phyloP scores from a whole-genome alignment of 1,139 yeast species.

The Scheffersomyces segobiensis region DNA sequence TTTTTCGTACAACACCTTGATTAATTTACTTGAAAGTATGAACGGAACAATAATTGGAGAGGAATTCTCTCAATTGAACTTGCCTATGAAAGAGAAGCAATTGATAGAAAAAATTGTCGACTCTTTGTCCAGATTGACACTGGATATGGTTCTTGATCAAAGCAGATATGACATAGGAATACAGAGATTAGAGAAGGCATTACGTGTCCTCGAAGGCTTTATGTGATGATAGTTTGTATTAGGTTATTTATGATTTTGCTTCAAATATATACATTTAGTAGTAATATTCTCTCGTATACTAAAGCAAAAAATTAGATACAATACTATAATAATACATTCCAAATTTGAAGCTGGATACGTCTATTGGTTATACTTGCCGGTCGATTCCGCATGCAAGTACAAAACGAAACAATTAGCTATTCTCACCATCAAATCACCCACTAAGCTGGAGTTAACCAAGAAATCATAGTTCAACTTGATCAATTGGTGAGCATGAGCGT shows the following conservation, averaged over 20 bases:
- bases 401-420: constrained; percentile 7
- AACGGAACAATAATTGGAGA: constrained; percentile 65
- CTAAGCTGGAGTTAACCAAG: constrained; percentile 22
- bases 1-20: constrained; percentile 58
- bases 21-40: constrained; percentile 59
- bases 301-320: neutral
- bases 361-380: neutral
- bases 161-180: constrained; percentile 81
- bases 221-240: constrained; percentile 13
- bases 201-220: constrained; percentile 82
- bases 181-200: constrained; percentile 73
- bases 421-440: constrained; percentile 16
- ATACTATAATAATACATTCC: neutral
- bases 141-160: constrained; percentile 86
- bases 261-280: neutral
- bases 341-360: neutral
- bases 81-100: constrained; percentile 76
- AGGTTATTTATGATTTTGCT: neutral
- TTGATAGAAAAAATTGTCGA: constrained; percentile 83
- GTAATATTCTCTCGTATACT: neutral
- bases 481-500: constrained; percentile 9
- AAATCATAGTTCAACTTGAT: constrained; percentile 45
- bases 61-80: constrained; percentile 71
- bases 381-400: constrained; percentile 3
- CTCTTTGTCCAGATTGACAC: constrained; percentile 78